Evolutionary conservation across 441 rosid genomes (phyloP).

Genomic region (Eutrema salsugineum): DNA sequence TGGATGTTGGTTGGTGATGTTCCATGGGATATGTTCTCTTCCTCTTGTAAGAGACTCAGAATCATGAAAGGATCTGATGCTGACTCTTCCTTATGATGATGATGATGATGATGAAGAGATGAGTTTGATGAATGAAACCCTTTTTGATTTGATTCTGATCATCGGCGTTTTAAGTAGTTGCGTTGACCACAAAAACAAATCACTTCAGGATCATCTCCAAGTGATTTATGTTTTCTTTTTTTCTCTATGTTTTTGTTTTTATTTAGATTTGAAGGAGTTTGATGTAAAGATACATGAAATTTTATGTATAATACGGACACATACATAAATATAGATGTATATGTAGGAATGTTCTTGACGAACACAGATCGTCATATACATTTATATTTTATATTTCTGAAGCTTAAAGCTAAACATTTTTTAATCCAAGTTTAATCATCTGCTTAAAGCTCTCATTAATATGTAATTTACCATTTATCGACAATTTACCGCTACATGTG

Average conservation of each 20-base stretch:
- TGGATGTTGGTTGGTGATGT: constrained; percentile 61
- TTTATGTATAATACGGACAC: constrained; percentile 20
- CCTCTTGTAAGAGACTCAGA: constrained; percentile 47
- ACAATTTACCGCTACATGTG: no score
- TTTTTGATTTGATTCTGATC: constrained; percentile 27
- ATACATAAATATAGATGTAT: background rate
- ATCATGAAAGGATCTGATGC: constrained; percentile 48
- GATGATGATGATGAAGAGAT: background rate
- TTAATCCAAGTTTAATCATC: no score
- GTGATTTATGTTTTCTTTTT: background rate
- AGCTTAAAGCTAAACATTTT: background rate
- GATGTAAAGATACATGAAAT: constrained; percentile 29
- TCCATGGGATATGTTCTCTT: constrained; percentile 51
- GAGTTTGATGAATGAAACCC: constrained; percentile 20
- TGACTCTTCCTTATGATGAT: constrained; percentile 22
- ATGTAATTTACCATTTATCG: no score
- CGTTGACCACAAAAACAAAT: constrained; percentile 8
- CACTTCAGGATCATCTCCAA: constrained; percentile 12
- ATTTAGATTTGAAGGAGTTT: constrained; percentile 4
- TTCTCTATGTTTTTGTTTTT: background rate
- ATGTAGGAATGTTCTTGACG: constrained; percentile 9
- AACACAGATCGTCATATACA: background rate
- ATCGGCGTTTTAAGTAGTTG: constrained; percentile 15
- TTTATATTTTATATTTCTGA: background rate
- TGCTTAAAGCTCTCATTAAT: no score